phyloP scores from a whole-genome alignment of 805 yeast genomes.

The Kazachstania bromeliacearum region DNA sequence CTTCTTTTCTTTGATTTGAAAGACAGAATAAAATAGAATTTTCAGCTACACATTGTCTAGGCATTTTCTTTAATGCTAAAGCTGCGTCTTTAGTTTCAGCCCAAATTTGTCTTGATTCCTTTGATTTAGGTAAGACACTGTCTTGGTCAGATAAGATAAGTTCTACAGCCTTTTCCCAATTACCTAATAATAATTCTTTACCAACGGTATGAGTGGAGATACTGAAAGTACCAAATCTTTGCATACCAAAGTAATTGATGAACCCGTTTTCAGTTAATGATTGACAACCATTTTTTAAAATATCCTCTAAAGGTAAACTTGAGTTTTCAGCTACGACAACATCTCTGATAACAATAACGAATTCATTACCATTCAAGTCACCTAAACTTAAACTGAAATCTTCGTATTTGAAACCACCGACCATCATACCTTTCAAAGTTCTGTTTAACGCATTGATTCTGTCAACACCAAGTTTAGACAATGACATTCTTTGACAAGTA shows the following conservation, averaged over 20 bases:
- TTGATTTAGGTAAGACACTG: constrained; percentile 70
- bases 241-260: constrained; percentile 96
- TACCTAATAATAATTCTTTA: constrained; percentile 51
- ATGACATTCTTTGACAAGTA: constrained; percentile 74
- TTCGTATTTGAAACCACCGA: constrained; percentile 71
- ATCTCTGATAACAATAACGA: constrained; percentile 74
- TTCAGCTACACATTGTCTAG: constrained; percentile 83
- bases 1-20: constrained; percentile 40
- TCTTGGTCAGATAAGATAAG: constrained; percentile 79
- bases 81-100: constrained; percentile 57
- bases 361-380: constrained; percentile 81
- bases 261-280: constrained; percentile 64
- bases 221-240: constrained; percentile 93
- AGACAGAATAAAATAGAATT: constrained; percentile 56
- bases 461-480: constrained; percentile 59
- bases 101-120: constrained; percentile 80
- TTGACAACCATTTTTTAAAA: constrained; percentile 43
- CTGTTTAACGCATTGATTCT: constrained; percentile 70
- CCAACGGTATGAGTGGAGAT: constrained; percentile 87
- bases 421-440: constrained; percentile 62
- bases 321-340: constrained; percentile 35
- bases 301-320: constrained; percentile 33
- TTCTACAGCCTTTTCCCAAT: constrained; percentile 76
- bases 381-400: constrained; percentile 63
- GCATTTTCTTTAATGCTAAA: constrained; percentile 65